Evolutionary conservation across 176 grass and related monocot genomes (phyloP).

Genomic region (Thalia dealbata): DNA sequence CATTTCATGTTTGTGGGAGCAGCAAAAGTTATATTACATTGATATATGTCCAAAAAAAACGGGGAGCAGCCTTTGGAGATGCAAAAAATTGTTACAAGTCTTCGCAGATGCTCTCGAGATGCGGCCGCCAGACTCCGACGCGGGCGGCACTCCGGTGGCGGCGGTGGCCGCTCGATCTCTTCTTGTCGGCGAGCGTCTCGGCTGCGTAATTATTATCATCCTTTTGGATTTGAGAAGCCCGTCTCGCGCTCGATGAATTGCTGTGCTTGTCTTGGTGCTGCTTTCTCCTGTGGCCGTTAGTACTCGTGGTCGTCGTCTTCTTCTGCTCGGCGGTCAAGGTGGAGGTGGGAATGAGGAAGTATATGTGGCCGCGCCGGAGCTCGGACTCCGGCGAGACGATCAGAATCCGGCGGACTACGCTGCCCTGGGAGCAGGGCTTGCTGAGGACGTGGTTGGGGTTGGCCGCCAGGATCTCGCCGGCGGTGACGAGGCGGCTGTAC

Average conservation of each 20-base stretch:
- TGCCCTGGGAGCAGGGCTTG: constrained; percentile 11
- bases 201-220: neutral
- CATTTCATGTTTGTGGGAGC: too few species aligned
- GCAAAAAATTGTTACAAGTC: neutral
- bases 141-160: neutral
- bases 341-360: constrained; percentile 11
- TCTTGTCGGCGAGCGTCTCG: neutral
- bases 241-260: too few species aligned
- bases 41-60: too few species aligned
- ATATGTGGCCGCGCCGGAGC: constrained; percentile 14
- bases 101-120: constrained; percentile 11
- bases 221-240: neutral
- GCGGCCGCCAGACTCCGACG: constrained; percentile 12
- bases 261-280: neutral
- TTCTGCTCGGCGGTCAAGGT: neutral
- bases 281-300: neutral
- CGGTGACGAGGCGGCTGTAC: constrained; percentile 5
- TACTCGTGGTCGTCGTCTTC: neutral
- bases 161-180: neutral
- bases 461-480: constrained; percentile 4
- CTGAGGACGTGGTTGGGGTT: constrained; percentile 16
- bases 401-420: neutral
- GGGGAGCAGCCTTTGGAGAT: too few species aligned
- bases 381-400: constrained; percentile 3
- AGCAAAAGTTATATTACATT: too few species aligned